Conservation (phyloP, 2,329 filamentous ascomycete genomes). For the Fusarium nodosum region DNA sequence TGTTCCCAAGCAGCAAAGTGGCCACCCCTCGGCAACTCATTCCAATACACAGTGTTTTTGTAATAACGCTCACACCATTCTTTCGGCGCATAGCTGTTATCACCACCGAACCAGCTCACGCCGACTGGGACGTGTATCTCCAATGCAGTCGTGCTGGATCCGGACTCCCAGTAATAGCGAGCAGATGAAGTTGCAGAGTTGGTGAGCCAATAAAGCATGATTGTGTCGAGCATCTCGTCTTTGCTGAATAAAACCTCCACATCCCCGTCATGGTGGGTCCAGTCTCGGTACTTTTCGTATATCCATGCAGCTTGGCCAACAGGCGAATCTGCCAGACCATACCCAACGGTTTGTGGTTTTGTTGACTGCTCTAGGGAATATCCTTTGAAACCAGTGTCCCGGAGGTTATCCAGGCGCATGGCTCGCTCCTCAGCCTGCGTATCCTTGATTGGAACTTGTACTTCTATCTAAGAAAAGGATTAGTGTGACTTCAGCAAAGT, state of each 20-base stretch:
- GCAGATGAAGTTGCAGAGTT: constrained; percentile 23
- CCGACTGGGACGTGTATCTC: constrained; percentile 13
- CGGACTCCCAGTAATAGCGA: constrained; percentile 23
- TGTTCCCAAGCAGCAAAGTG: constrained; percentile 18
- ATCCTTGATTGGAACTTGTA: background rate
- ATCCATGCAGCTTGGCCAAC: constrained; percentile 26
- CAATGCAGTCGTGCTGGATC: background rate
- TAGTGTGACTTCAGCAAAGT: background rate
- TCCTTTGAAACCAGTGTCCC: constrained; percentile 6
- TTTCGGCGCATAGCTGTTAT: constrained; percentile 21
- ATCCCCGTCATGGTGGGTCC: constrained; percentile 21
- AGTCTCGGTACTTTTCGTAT: constrained; percentile 25
- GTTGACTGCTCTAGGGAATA: constrained; percentile 24
- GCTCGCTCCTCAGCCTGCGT: constrained; percentile 5
- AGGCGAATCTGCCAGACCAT: constrained; percentile 23
- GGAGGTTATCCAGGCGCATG: constrained; percentile 1
- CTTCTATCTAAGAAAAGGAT: constrained; percentile 2
- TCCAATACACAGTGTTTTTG: constrained; percentile 5
- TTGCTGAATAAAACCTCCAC: constrained; percentile 15
- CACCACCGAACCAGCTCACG: constrained; percentile 22
- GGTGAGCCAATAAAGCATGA: constrained; percentile 28
- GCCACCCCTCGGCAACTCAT: background rate
- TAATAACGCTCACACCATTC: constrained; percentile 18
- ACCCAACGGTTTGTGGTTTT: constrained; percentile 18
- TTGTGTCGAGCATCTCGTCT: constrained; percentile 27